Conservation (phyloP, 306 rosid genomes). For the Boehmeria nivea region DNA sequence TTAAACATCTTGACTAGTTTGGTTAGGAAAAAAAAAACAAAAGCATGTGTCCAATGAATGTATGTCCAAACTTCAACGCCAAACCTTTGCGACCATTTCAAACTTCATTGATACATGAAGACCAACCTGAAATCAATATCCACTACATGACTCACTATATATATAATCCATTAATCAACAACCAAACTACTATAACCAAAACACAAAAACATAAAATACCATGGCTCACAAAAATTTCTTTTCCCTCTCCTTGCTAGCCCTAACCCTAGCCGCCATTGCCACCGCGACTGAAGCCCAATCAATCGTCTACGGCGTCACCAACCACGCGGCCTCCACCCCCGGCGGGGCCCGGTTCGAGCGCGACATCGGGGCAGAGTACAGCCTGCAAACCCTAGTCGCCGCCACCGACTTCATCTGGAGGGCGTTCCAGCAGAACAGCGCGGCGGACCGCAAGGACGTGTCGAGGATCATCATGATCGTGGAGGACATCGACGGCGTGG, state of each 20-base stretch:
- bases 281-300: neutral
- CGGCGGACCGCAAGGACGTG: slow-evolving; percentile 8
- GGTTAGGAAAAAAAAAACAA: too few species aligned
- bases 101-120: too few species aligned
- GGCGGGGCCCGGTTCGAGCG: slow-evolving; percentile 26
- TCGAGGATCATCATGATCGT: slow-evolving; percentile 16
- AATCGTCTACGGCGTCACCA: slow-evolving; percentile 21
- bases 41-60: too few species aligned
- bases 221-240: slow-evolving; percentile 11
- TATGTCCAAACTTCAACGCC: too few species aligned
- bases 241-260: slow-evolving; percentile 14
- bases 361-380: slow-evolving; percentile 23
- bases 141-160: neutral
- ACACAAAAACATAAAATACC: neutral
- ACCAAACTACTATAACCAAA: neutral
- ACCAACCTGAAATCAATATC: too few species aligned
- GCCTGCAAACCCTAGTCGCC: slow-evolving; percentile 9
- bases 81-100: too few species aligned
- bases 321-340: slow-evolving; percentile 15
- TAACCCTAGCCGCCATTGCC: neutral
- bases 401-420: slow-evolving; percentile 33
- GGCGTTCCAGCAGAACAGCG: slow-evolving; percentile 24
- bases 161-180: neutral
- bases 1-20: too few species aligned
- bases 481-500: slow-evolving; percentile 26